Base-by-base conservation (phyloP, 768 basidiomycete genomes). In the Suillus variegatus region DNA sequence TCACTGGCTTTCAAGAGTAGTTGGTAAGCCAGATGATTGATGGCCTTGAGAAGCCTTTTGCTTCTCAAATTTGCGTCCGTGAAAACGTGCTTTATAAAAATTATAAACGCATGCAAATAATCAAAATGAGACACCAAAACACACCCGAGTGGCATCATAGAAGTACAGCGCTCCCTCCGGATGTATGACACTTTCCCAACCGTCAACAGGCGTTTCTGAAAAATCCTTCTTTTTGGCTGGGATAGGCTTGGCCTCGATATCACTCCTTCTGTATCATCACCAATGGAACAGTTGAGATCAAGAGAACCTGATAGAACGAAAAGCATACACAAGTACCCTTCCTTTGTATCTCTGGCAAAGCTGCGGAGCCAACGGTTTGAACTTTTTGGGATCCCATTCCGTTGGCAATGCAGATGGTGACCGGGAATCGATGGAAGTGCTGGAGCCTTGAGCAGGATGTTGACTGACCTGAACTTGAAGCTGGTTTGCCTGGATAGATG, bases 111-210 rank as follows among this genome's bases (percentile, higher is more conserved):
- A 32, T 10, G 28, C 9, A 22, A 40, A 44, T 4, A 7, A 44
- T 44, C 10, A 6, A 60, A 43, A 20, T 41, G 25, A 10, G 8
- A 41, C 25, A 40, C 22, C 16, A 13, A 16, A 3, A 43, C 63
- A 20, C 22, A 64, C 63, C 32, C 44, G 28, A 6, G 20, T 22
- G 1, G 55, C 20, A 4, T 64, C n/a, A 3, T 43, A 60, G 25
- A 60, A 64, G 36, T 64, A 64, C 14, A 55, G 10, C 6, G 56
- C 56, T 64, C 63, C 63, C 20, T 64, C 63, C 7, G 63, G 58
- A 61, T 64, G 63, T n/a, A 64, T 28, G 44, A 43, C 16, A 4
- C 32, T n/a, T 36, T 60, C 16, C 63, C 63, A 64, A 14, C 56
- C 55, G 4, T 38, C 28, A 3, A 60, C 25, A 20, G 10, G 22